These are phyloP conservation scores for Rhinocladiella mackenziei DNA, from an alignment of 2,329 filamentous ascomycete species.

Conservation along the genomic window DNA sequence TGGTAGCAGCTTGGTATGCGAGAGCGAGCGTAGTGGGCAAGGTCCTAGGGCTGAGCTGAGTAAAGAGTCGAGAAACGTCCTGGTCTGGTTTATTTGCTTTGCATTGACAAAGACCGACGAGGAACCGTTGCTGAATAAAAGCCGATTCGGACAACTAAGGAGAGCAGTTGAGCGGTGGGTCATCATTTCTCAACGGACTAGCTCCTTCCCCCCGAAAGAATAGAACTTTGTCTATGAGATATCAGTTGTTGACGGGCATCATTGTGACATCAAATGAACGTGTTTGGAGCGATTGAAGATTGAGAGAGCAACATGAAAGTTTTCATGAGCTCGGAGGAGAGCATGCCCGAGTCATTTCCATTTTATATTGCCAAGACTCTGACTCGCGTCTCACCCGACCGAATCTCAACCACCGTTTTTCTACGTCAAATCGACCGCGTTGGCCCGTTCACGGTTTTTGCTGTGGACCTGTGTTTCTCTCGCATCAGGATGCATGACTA, in stretches of 20 bases:
- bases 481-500: not conserved
- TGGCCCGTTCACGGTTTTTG: too few species aligned
- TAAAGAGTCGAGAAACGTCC: conserved; percentile 27
- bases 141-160: conserved; percentile 1
- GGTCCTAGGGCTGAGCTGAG: conserved; percentile 26
- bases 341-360: conserved; percentile 1
- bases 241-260: too few species aligned
- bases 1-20: conserved; percentile 70
- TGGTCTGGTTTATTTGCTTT: conserved; percentile 9
- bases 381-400: not conserved
- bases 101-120: not conserved
- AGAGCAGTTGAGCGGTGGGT: not conserved
- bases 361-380: not conserved
- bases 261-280: too few species aligned
- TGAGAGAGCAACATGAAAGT: not conserved
- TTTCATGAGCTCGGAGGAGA: not conserved
- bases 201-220: too few species aligned
- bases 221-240: too few species aligned
- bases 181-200: not conserved
- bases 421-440: too few species aligned
- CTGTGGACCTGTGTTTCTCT: not conserved
- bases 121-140: not conserved
- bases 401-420: conserved; percentile 8
- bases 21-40: conserved; percentile 56
- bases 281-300: too few species aligned